These are phyloP conservation scores for Paramecium sonneborni DNA, from an alignment of 73 alveolate species.

Conservation along the genomic window DNA sequence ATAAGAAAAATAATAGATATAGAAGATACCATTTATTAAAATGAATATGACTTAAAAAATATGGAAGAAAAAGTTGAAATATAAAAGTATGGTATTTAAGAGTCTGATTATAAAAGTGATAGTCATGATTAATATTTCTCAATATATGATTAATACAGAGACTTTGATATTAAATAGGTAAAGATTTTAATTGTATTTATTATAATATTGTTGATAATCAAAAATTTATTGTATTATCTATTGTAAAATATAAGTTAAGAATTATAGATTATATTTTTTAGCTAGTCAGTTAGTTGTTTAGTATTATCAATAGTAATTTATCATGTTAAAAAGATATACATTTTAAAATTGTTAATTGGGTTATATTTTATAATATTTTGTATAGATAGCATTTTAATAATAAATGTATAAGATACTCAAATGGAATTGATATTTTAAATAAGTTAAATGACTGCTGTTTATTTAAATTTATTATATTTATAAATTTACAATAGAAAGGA, in stretches of 20 bases:
- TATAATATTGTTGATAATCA: not conserved
- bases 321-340: not conserved
- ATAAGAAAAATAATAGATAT: not conserved
- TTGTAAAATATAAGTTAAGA: not conserved
- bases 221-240: not conserved
- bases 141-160: constrained; percentile 16
- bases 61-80: not conserved
- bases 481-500: not conserved
- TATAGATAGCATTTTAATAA: not conserved
- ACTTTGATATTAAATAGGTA: not conserved
- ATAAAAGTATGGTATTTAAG: not conserved
- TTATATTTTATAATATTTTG: not conserved
- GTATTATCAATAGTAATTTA: not conserved
- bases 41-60: not conserved
- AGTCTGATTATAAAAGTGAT: not conserved
- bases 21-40: not conserved
- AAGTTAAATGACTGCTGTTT: not conserved
- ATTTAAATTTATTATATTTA: not conserved
- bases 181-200: not conserved
- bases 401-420: not conserved
- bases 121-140: not conserved
- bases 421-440: not conserved
- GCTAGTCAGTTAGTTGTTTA: not conserved
- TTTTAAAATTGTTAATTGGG: not conserved
- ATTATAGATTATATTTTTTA: not conserved